phyloP scores from a whole-genome alignment of 805 yeast genomes.

The Allodekkera sacchari region DNA sequence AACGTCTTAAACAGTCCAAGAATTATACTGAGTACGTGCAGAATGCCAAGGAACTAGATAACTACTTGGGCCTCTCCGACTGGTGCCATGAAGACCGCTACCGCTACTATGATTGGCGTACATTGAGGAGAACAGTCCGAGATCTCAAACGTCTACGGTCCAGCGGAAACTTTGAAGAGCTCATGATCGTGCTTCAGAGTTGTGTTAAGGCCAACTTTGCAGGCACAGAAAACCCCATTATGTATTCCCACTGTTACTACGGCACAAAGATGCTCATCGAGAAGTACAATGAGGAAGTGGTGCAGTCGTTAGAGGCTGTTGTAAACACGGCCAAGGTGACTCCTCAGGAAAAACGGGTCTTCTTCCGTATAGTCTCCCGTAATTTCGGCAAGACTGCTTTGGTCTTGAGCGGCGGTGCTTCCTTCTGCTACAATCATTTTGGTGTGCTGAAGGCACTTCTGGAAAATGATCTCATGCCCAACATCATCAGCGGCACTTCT shows the following conservation, averaged over 20 bases:
- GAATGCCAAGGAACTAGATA: slow-evolving; percentile 51
- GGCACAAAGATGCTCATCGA: slow-evolving; percentile 62
- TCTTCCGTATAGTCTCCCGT: slow-evolving; percentile 50
- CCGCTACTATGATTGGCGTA: slow-evolving; percentile 60
- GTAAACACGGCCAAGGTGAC: slow-evolving; percentile 30
- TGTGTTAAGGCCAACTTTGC: slow-evolving; percentile 70
- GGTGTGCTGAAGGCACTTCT: slow-evolving; percentile 67
- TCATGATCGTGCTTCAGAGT: slow-evolving; percentile 50
- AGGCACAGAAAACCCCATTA: slow-evolving; percentile 63
- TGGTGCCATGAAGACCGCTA: slow-evolving; percentile 59
- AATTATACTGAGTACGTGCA: slow-evolving; percentile 55
- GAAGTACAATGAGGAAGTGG: slow-evolving; percentile 45
- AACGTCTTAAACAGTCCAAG: slow-evolving; percentile 37
- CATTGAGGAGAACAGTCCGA: slow-evolving; percentile 40
- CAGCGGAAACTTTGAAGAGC: slow-evolving; percentile 30
- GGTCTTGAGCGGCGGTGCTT: slow-evolving; percentile 73
- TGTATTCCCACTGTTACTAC: slow-evolving; percentile 67
- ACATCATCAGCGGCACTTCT: slow-evolving; percentile 66
- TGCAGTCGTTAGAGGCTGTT: slow-evolving; percentile 36
- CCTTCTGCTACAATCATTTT: slow-evolving; percentile 69
- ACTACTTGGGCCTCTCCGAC: slow-evolving; percentile 45
- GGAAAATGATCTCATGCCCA: slow-evolving; percentile 59
- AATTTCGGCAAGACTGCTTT: slow-evolving; percentile 68
- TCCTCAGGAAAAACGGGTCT: slow-evolving; percentile 33
- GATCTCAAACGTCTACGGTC: slow-evolving; percentile 31